Percentiles rank a stretch among this genome's conserved stretches.
Conservation (phyloP, 202 grass and related monocot species). For the Panicum virgatum region DNA sequence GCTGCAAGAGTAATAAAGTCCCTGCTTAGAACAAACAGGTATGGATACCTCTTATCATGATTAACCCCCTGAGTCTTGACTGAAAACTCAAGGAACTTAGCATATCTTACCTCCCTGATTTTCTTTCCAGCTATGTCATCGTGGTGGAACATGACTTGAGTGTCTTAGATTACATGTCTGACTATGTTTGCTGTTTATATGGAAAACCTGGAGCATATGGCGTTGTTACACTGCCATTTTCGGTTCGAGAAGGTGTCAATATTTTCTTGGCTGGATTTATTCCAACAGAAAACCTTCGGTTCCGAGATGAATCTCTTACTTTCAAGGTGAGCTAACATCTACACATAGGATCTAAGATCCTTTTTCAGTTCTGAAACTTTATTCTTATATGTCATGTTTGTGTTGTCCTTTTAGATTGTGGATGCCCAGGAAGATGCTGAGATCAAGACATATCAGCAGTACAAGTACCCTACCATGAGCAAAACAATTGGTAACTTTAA, state of each 20-base stretch:
- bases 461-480: constrained; percentile 90
- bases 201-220: constrained; percentile 92
- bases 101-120: neutral
- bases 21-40: constrained; percentile 84
- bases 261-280: constrained; percentile 90
- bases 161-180: constrained; percentile 75
- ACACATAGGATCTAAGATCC: neutral
- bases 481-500: constrained; percentile 92
- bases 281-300: constrained; percentile 88
- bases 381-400: constrained; percentile 21
- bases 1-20: constrained; percentile 79
- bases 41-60: constrained; percentile 1
- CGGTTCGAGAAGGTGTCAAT: constrained; percentile 88
- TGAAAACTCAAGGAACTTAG: neutral
- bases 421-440: constrained; percentile 81
- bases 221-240: constrained; percentile 87
- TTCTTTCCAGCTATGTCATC: constrained; percentile 73
- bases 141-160: constrained; percentile 73
- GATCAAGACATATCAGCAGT: constrained; percentile 81
- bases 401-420: constrained; percentile 57
- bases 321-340: constrained; percentile 64
- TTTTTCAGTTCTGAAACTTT: constrained; percentile 9
- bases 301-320: constrained; percentile 89
- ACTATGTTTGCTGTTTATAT: constrained; percentile 96
- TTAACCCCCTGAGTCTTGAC: neutral